Base-by-base conservation (phyloP, 2,329 filamentous ascomycete genomes). In the Aplosporella prunicola region DNA sequence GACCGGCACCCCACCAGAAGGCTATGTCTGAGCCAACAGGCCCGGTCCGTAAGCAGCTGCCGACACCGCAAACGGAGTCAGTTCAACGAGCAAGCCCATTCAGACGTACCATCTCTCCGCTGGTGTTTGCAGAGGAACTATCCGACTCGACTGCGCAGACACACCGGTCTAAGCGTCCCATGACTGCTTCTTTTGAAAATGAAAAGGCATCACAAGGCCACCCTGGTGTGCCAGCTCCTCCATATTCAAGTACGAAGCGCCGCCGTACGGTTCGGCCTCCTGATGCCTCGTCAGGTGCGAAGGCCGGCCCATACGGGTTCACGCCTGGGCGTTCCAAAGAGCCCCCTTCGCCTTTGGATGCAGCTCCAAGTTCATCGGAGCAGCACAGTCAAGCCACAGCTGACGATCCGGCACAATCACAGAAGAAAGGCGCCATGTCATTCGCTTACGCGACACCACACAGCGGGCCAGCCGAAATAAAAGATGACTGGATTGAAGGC, bases 401-500 rank as follows among this genome's bases (percentile, higher is more conserved):
- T 56, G 51, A 26, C 39, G 46, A 8, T 47, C 48, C 20, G 38
- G 50, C n/a, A 30, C 62, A 55, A 38, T 59, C 64, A 29, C 55
- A 55, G 35, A 47, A 55, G 49, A 51, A 40, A 47, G 57, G 50
- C 41, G 71, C 0, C n/a, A 80, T 79, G 0, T 68, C 68, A 2
- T 77, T 77, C 45, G 78, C 76, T n/a, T 87, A 87, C 50, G 80
- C 80, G 3, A 88, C 82, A 1, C 82, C 82, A 0, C 69, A 80
- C 51, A 86, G 80, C 50, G 56, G 56, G 1, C 51, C 51, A 1
- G 50, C 60, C 24, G 34, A 57, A n/a, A 56, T 54, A 11, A 53
- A 52, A 2, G 40, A 14, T 48, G 30, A 1, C 55, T 49, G 34
- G 43, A 41, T 14, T 30, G 22, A 32, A 13, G 50, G 44, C 18